Base-by-base conservation (phyloP, 2,329 filamentous ascomycete genomes). In the Domatiomyces globalis region DNA sequence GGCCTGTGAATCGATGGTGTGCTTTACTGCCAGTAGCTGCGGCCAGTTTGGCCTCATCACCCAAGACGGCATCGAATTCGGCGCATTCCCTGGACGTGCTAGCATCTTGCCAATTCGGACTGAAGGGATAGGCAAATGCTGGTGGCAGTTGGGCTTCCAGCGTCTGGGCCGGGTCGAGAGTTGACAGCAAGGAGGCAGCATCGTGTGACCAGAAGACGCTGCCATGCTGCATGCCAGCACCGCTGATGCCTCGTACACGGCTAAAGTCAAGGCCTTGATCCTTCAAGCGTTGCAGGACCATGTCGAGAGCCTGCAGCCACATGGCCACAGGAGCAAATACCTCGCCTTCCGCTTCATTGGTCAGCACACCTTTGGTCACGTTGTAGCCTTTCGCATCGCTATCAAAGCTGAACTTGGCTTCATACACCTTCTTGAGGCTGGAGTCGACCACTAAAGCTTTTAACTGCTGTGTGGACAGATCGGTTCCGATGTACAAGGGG, bases 41-140 rank as follows among this genome's bases (percentile, higher is more conserved):
- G 0, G 92, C 92, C 60, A 98, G 70, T 56, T 76, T 74, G 61
- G 83, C 76, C 2, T 78, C 73, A 5, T 73, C 73, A 0, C 85
- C 85, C 6, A 95, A 70, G 49, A 74, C 72, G 4, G 72, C 76
- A 66, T 96, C 89, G 63, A 96, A 96, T 56, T 79, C 75, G 65
- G 95, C 88, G 65, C 89, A 95, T 70, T 98, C 86, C 58, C 75
- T 75, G 71, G 95, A 88, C 1, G 92, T 96, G 69, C 88, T 95
- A 55, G 89, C 84, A 67, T 98, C 92, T 70, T 96, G 92, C 92
- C 92, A 98, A 67, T 96, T 98, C 6, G 92, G 92, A 58, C 87
- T 88, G 70, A 82, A 89, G 4, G 85, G 82, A 66, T 94, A 84
- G 15, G 88, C 85, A 63, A 96, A 86, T 0, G 84, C 85, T 2